phyloP scores from a whole-genome alignment of 805 yeast species.

The Ogataea sp. region DNA sequence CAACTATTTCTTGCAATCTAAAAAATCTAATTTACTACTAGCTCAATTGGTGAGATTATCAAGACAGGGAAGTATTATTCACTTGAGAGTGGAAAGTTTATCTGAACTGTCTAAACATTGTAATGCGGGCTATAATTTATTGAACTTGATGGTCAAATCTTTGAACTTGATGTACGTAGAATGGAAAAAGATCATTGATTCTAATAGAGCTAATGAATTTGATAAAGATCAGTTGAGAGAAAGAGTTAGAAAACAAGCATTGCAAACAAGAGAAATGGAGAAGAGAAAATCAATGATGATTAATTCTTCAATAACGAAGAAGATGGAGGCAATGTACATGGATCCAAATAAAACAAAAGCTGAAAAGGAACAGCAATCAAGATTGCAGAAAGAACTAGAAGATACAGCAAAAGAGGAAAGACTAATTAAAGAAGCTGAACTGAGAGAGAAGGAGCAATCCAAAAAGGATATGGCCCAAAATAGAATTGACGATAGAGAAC shows the following conservation, averaged over 20 bases:
- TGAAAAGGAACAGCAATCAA: slow-evolving; percentile 18
- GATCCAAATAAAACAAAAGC: slow-evolving; percentile 17
- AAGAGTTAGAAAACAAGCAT: slow-evolving; percentile 14
- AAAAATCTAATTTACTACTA: slow-evolving; percentile 41
- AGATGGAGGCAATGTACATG: slow-evolving; percentile 16
- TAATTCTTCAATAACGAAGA: slow-evolving; percentile 6
- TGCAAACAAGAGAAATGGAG: slow-evolving; percentile 12
- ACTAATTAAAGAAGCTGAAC: slow-evolving; percentile 13
- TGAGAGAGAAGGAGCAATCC: slow-evolving; percentile 7
- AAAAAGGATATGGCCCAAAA: slow-evolving; percentile 8
- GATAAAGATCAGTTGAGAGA: slow-evolving; percentile 25
- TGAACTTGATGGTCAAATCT: slow-evolving; percentile 18
- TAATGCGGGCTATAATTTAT: slow-evolving; percentile 29
- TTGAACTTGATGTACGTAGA: slow-evolving; percentile 30
- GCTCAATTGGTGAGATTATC: slow-evolving; percentile 40
- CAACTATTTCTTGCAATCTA: slow-evolving; percentile 26
- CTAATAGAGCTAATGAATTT: slow-evolving; percentile 32
- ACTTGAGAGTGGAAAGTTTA: slow-evolving; percentile 27
- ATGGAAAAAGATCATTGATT: slow-evolving; percentile 27
- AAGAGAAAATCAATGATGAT: slow-evolving; percentile 5
- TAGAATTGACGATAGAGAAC: slow-evolving; percentile 16
- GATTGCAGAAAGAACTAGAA: slow-evolving; percentile 13
- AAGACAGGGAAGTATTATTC: slow-evolving; percentile 29
- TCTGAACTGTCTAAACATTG: slow-evolving; percentile 33
- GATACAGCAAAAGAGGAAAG: slow-evolving; percentile 19